A percentile compares a stretch with the other conserved stretches of the same genome.
These are phyloP conservation scores for Cardamine resedifolia DNA, from an alignment of 345 rosid species.

Conservation along the genomic window DNA sequence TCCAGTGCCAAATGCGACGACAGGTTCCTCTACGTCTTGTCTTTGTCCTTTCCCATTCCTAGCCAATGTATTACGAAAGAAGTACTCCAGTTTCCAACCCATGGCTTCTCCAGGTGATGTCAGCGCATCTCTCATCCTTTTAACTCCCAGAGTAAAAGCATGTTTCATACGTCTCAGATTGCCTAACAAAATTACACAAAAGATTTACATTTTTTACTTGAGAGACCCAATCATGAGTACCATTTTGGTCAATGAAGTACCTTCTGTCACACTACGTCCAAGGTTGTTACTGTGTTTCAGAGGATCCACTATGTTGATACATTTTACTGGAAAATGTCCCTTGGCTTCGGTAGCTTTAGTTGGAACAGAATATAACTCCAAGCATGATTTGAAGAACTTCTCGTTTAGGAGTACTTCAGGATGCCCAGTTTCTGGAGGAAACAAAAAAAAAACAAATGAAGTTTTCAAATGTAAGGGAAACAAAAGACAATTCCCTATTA, in stretches of 20 bases:
- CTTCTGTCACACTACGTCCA: slow-evolving; percentile 85
- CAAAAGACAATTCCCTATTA: background rate
- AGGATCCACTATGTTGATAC: slow-evolving; percentile 83
- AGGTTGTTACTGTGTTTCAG: slow-evolving; percentile 75
- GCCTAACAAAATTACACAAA: slow-evolving; percentile 44
- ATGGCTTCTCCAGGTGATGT: slow-evolving; percentile 53
- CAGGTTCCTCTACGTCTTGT: slow-evolving; percentile 60
- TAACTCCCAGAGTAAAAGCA: slow-evolving; percentile 63
- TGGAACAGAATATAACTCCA: slow-evolving; percentile 46
- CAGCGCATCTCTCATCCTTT: slow-evolving; percentile 52
- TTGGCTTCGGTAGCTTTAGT: slow-evolving; percentile 36
- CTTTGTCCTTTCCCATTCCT: slow-evolving; percentile 81
- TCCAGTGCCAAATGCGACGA: slow-evolving; percentile 75
- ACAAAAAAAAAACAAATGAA: slow-evolving; percentile 6
- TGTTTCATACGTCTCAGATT: slow-evolving; percentile 61
- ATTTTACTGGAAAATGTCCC: slow-evolving; percentile 52
- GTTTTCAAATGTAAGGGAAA: background rate
- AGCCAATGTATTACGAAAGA: slow-evolving; percentile 63
- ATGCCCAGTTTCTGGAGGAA: slow-evolving; percentile 30
- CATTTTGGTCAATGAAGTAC: slow-evolving; percentile 41
- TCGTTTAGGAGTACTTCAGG: slow-evolving; percentile 44
- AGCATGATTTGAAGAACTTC: slow-evolving; percentile 55
- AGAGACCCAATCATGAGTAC: slow-evolving; percentile 2
- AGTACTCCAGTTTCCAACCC: slow-evolving; percentile 60
- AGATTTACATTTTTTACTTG: background rate